Evolutionary conservation across 2,329 filamentous ascomycete genomes (phyloP).

Genomic region (Microthyrium microscopicum): DNA sequence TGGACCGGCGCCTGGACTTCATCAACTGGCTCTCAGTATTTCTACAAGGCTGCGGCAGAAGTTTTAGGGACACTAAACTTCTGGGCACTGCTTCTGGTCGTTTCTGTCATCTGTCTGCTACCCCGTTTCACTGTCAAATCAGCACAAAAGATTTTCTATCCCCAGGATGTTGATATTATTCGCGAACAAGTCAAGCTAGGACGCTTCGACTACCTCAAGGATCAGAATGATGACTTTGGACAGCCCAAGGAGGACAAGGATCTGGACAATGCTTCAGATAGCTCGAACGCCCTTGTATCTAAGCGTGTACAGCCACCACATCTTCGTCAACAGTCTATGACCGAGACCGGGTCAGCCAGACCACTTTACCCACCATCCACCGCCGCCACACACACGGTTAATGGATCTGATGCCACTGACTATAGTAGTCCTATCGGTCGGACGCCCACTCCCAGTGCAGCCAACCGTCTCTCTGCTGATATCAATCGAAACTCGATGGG

Average conservation of each 20-base stretch:
- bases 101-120: constrained; percentile 65
- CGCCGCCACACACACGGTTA: background rate
- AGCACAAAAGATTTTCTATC: constrained; percentile 85
- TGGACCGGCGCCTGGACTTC: constrained; percentile 84
- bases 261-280: background rate
- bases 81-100: constrained; percentile 70
- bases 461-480: background rate
- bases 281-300: background rate
- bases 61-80: constrained; percentile 70
- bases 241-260: constrained; percentile 14
- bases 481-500: background rate
- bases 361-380: background rate
- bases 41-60: constrained; percentile 65
- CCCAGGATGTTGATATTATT: constrained; percentile 84
- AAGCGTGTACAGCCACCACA: background rate
- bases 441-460: constrained; percentile 22
- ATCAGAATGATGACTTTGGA: constrained; percentile 34
- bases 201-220: constrained; percentile 58
- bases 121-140: constrained; percentile 78
- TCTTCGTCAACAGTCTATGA: background rate
- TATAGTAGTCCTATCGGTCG: constrained; percentile 31
- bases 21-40: constrained; percentile 38
- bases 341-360: background rate
- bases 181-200: constrained; percentile 79
- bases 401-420: constrained; percentile 57